Evolutionary conservation across 257 asterid species (phyloP).

Genomic region (Verbascum thapsus): DNA sequence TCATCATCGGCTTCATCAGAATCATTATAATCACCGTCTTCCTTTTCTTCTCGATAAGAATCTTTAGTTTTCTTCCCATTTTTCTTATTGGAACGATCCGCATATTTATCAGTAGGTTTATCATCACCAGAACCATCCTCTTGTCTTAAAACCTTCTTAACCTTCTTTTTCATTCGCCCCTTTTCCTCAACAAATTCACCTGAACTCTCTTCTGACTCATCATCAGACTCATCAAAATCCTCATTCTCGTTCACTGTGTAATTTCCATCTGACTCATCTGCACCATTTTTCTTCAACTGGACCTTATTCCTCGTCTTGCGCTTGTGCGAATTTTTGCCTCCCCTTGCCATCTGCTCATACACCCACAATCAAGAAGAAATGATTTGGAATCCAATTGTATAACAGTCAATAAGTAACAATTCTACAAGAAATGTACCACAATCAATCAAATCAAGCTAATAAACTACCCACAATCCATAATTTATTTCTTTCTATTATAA

Average conservation of each 20-base stretch:
- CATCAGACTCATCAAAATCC: slow-evolving; percentile 56
- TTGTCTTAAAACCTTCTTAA: slow-evolving; percentile 39
- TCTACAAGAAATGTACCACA: neutral
- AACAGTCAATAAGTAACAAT: neutral
- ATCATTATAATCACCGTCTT: slow-evolving; percentile 30
- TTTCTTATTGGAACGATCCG: neutral
- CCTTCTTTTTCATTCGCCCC: slow-evolving; percentile 50
- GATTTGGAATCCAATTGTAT: slow-evolving; percentile 17
- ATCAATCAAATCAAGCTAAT: slow-evolving; percentile 33
- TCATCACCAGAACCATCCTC: slow-evolving; percentile 3
- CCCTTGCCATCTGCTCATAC: slow-evolving; percentile 55
- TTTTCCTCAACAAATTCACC: slow-evolving; percentile 50
- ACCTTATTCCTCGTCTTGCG: slow-evolving; percentile 43
- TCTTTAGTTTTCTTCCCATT: slow-evolving; percentile 25
- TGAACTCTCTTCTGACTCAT: slow-evolving; percentile 65
- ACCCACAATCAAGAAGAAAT: slow-evolving; percentile 25
- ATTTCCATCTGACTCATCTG: slow-evolving; percentile 80
- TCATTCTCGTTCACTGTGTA: slow-evolving; percentile 65
- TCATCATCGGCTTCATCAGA: slow-evolving; percentile 36
- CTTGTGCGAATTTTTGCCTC: slow-evolving; percentile 43
- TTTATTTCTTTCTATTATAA: slow-evolving; percentile 9
- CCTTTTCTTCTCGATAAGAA: slow-evolving; percentile 35
- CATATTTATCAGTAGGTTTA: slow-evolving; percentile 1
- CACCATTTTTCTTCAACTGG: slow-evolving; percentile 31
- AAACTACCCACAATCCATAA: slow-evolving; percentile 21